These are phyloP conservation scores for Vigna hirtella DNA, from an alignment of 306 rosid genomes.

Conservation along the genomic window DNA sequence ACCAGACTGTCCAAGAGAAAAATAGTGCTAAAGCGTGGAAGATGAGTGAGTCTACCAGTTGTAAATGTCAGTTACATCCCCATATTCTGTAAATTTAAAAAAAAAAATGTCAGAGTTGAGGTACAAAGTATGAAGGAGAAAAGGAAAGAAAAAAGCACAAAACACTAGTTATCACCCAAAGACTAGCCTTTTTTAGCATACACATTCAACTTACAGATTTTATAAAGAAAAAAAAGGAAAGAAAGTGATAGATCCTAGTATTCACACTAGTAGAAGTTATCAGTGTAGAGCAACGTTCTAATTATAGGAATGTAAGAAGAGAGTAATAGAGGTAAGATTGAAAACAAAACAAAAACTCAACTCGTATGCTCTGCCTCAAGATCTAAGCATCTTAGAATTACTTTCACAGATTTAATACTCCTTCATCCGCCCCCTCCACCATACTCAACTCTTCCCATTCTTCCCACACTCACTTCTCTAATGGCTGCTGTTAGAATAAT, in stretches of 20 bases:
- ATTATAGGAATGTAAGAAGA: neutral
- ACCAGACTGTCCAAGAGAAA: slow-evolving; percentile 27
- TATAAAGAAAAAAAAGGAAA: neutral
- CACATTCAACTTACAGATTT: neutral
- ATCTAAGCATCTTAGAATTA: neutral
- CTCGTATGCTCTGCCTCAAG: neutral
- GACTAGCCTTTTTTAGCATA: slow-evolving; percentile 17
- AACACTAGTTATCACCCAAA: slow-evolving; percentile 21
- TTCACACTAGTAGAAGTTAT: neutral
- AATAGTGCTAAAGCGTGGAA: slow-evolving; percentile 31
- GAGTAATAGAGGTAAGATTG: neutral
- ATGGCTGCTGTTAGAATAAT: no score
- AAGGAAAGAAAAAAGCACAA: neutral
- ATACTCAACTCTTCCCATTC: no score
- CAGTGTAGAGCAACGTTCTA: neutral
- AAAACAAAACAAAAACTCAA: neutral
- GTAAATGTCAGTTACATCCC: slow-evolving; percentile 92
- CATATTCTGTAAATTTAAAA: slow-evolving; percentile 71
- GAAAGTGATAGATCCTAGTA: neutral
- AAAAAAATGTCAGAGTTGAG: slow-evolving; percentile 39
- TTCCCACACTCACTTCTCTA: no score
- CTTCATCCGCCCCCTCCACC: no score
- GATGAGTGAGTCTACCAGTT: slow-evolving; percentile 71
- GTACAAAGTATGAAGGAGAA: slow-evolving; percentile 19
- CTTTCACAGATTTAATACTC: no score